Conservation (phyloP, 2,329 filamentous ascomycete species). For the Ophiocordyceps camponoti-rufipedis region DNA sequence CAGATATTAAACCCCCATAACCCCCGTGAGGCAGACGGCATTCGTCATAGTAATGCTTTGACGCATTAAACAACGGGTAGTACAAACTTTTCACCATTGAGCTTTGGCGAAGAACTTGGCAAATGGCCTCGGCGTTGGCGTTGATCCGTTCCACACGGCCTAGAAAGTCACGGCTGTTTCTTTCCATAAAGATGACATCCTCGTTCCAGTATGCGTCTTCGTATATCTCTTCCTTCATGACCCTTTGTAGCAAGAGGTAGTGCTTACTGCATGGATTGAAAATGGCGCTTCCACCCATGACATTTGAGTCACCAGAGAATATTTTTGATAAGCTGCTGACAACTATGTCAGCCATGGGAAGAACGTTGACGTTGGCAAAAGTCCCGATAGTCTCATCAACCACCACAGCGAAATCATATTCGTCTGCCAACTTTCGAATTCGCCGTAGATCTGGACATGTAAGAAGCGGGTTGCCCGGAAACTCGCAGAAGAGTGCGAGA, state of each 20-base stretch:
- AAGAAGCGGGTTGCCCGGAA: conserved; percentile 81
- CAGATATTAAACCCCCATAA: conserved; percentile 78
- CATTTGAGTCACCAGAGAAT: conserved; percentile 93
- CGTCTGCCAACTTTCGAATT: conserved; percentile 63
- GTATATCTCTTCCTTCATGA: conserved; percentile 41
- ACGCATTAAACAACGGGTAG: conserved; percentile 67
- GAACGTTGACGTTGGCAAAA: conserved; percentile 86
- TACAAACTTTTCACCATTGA: conserved; percentile 56
- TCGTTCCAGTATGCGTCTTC: conserved; percentile 91
- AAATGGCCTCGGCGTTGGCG: conserved; percentile 67
- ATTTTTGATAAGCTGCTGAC: conserved; percentile 94
- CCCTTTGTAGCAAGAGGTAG: conserved; percentile 50
- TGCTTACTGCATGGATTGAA: conserved; percentile 48
- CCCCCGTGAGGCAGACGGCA: conserved; percentile 58
- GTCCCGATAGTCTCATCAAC: conserved; percentile 95
- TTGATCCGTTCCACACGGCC: conserved; percentile 73
- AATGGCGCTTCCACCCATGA: conserved; percentile 75
- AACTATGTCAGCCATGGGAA: conserved; percentile 77
- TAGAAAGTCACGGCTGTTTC: conserved; percentile 86
- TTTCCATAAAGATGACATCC: conserved; percentile 85
- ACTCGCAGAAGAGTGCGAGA: conserved; percentile 81
- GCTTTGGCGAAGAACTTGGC: conserved; percentile 45
- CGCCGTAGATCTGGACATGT: conserved; percentile 67
- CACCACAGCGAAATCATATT: conserved; percentile 76
- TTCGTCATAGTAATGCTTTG: conserved; percentile 56